Percentiles rank a stretch among this genome's conserved stretches.
These are phyloP conservation scores for Lojkania enalia DNA, from an alignment of 2,329 filamentous ascomycete species.

Conservation along the genomic window DNA sequence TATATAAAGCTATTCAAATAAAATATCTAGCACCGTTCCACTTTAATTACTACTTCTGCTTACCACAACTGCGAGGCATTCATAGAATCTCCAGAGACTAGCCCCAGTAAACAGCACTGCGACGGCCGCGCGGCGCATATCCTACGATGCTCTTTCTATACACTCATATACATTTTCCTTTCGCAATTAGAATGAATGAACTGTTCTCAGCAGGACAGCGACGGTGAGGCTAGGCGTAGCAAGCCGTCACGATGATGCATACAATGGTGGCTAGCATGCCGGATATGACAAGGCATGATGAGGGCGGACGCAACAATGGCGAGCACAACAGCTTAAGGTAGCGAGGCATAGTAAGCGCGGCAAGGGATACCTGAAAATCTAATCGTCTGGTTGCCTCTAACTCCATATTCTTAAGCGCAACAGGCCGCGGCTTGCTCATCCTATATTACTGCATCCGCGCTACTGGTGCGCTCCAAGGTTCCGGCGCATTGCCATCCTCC, in stretches of 20 bases:
- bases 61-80: neutral
- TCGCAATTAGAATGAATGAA: neutral
- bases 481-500: neutral
- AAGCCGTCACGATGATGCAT: neutral
- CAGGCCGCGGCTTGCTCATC: too few relatives aligned
- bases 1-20: too few relatives aligned
- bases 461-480: neutral
- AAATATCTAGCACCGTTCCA: too few relatives aligned
- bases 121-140: too few relatives aligned
- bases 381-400: neutral
- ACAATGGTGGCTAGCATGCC: neutral
- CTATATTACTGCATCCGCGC: neutral
- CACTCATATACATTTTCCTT: neutral
- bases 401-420: neutral
- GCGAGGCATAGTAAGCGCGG: neutral
- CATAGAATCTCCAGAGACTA: neutral
- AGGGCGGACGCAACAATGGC: neutral
- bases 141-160: neutral
- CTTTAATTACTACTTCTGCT: too few relatives aligned
- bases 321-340: too few relatives aligned
- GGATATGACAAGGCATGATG: neutral
- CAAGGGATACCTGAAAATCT: neutral
- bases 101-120: neutral
- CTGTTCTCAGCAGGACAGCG: too few relatives aligned
- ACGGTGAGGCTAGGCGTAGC: too few relatives aligned